Evolutionary conservation across 495 filamentous ascomycete genomes (phyloP).

Genomic region (Penicillium macrosclerotiorum): DNA sequence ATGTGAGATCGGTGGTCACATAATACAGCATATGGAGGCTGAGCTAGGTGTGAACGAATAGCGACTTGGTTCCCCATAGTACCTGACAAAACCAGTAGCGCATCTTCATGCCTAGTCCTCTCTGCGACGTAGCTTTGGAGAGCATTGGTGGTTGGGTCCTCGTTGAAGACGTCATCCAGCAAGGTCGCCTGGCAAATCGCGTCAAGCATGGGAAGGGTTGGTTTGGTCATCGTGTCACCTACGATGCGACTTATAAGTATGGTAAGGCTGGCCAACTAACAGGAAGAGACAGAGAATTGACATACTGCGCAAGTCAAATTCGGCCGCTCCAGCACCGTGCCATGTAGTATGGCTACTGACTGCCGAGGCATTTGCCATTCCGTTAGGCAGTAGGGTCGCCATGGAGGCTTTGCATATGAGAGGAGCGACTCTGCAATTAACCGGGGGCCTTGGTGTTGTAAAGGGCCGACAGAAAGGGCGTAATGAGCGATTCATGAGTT

Average conservation of each 20-base stretch:
- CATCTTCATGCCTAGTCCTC: slow-evolving; percentile 69
- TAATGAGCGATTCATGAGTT: slow-evolving; percentile 18
- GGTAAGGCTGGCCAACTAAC: slow-evolving; percentile 15
- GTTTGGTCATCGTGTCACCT: slow-evolving; percentile 82
- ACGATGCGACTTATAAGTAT: background rate
- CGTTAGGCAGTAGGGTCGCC: slow-evolving; percentile 24
- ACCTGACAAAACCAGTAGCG: slow-evolving; percentile 73
- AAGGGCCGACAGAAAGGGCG: slow-evolving; percentile 17
- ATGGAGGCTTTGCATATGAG: slow-evolving; percentile 14
- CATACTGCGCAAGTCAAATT: slow-evolving; percentile 59
- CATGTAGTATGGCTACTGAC: slow-evolving; percentile 41
- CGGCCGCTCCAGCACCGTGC: slow-evolving; percentile 59
- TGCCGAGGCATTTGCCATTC: slow-evolving; percentile 10
- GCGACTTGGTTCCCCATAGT: slow-evolving; percentile 73
- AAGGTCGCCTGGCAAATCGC: slow-evolving; percentile 58
- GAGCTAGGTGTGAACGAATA: slow-evolving; percentile 44
- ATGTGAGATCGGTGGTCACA: slow-evolving; percentile 51
- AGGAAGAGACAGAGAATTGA: background rate
- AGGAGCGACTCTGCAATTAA: background rate
- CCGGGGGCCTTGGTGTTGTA: background rate
- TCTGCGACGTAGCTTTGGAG: slow-evolving; percentile 69
- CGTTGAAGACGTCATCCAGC: slow-evolving; percentile 79
- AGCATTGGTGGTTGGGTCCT: slow-evolving; percentile 74
- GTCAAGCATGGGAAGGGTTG: slow-evolving; percentile 74
- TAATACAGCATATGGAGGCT: slow-evolving; percentile 51